phyloP scores from a whole-genome alignment of 495 filamentous ascomycete genomes.

The Chlorociboria aeruginascens region DNA sequence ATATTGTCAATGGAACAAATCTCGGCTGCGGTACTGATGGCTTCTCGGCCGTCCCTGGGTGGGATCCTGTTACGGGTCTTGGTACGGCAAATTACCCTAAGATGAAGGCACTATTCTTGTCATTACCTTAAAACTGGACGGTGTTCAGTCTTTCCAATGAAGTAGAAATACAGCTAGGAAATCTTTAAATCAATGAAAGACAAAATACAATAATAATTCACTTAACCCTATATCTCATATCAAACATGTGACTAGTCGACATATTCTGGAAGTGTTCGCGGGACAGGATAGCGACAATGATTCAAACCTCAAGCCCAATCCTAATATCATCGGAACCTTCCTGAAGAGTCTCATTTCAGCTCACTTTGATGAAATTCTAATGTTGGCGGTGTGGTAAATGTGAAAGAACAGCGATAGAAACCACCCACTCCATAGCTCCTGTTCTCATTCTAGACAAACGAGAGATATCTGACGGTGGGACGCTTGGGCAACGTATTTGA shows the following conservation, averaged over 20 bases:
- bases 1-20: constrained; percentile 35
- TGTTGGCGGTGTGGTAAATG: not conserved
- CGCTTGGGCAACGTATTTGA: no score
- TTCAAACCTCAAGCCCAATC: not conserved
- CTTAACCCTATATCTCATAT: no score
- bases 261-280: no score
- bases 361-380: not conserved
- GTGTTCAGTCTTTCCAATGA: no score
- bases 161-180: no score
- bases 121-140: not conserved
- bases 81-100: constrained; percentile 37
- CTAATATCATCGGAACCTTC: not conserved
- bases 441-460: not conserved
- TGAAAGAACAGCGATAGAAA: not conserved
- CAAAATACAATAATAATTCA: no score
- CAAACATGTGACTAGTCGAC: no score
- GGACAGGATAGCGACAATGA: not conserved
- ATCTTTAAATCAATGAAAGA: no score
- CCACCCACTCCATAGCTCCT: not conserved
- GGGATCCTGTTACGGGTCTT: constrained; percentile 44
- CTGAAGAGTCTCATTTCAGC: not conserved
- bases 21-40: constrained; percentile 34
- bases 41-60: constrained; percentile 38
- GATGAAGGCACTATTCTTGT: constrained; percentile 32
- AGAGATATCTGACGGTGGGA: not conserved